Conservation (phyloP, 495 filamentous ascomycete species). For the Copromyces sp. region DNA sequence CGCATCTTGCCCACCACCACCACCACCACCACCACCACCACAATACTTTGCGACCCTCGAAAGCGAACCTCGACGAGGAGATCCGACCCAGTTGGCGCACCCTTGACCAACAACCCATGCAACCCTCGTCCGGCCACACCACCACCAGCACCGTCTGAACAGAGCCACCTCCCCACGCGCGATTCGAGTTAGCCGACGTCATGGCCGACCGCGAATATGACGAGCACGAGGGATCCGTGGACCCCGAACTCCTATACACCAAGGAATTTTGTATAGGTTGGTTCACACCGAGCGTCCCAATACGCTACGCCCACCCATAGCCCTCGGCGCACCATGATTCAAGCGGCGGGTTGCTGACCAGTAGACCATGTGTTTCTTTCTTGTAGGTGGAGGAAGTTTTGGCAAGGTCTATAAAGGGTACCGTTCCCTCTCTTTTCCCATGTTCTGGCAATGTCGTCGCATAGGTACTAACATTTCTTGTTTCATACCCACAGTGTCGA, state of each 20-base stretch:
- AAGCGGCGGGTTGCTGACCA: not conserved
- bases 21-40: not conserved
- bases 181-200: not conserved
- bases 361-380: not conserved
- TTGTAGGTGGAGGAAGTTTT: constrained; percentile 72
- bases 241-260: constrained; percentile 82
- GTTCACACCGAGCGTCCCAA: constrained; percentile 15
- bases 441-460: not conserved
- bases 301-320: not conserved
- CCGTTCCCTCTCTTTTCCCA: constrained; percentile 7
- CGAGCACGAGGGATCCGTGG: constrained; percentile 40
- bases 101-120: not conserved
- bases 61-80: not conserved
- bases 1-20: not conserved
- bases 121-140: not conserved
- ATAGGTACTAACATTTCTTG: constrained; percentile 19
- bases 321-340: not conserved
- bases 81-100: not conserved
- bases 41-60: not conserved
- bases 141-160: not conserved
- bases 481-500: constrained; percentile 55
- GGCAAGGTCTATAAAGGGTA: constrained; percentile 95
- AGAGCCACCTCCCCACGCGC: not conserved
- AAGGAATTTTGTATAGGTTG: constrained; percentile 90
- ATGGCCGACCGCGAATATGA: constrained; percentile 37